Evolutionary conservation across 768 basidiomycete species (phyloP).

Genomic region (Amanita fuliginea): DNA sequence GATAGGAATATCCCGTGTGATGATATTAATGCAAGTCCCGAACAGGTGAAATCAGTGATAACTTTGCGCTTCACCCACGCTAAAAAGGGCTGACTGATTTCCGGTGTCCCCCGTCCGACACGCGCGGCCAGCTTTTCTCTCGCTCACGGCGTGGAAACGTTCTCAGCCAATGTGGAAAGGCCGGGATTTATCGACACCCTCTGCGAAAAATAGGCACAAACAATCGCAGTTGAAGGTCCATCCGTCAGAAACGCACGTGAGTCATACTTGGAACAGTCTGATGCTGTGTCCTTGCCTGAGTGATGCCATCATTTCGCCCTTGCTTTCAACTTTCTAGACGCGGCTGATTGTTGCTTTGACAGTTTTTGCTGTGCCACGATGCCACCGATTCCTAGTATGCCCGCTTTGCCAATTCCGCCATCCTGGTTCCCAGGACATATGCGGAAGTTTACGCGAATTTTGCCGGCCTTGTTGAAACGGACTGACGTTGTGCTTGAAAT

Average conservation of each 20-base stretch:
- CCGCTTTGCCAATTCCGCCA: conserved; percentile 52
- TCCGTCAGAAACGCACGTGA: background rate
- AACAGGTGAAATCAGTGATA: background rate
- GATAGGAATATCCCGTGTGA: conserved; percentile 3
- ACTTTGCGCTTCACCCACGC: background rate
- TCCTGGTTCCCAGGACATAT: conserved; percentile 98
- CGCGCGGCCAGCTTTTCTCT: background rate
- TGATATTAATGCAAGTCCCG: background rate
- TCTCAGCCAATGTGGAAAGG: conserved; percentile 1
- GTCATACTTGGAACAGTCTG: background rate
- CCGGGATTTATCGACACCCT: conserved; percentile 2
- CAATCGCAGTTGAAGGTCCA: background rate
- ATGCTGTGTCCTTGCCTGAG: background rate
- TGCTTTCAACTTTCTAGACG: background rate
- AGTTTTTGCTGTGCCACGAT: conserved; percentile 13
- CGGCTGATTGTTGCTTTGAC: background rate
- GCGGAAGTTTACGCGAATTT: conserved; percentile 71
- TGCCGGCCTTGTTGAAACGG: conserved; percentile 67
- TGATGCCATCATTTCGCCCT: background rate
- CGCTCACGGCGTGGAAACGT: conserved; percentile 3
- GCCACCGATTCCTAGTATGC: conserved; percentile 26
- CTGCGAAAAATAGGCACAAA: background rate
- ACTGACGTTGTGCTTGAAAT: conserved; percentile 93
- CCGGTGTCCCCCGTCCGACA: background rate
- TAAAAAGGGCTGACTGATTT: background rate